Evolutionary conservation across 345 rosid genomes (phyloP), one percentile per base, ranked within the genome.

Genomic region (Syzygium jambos): DNA sequence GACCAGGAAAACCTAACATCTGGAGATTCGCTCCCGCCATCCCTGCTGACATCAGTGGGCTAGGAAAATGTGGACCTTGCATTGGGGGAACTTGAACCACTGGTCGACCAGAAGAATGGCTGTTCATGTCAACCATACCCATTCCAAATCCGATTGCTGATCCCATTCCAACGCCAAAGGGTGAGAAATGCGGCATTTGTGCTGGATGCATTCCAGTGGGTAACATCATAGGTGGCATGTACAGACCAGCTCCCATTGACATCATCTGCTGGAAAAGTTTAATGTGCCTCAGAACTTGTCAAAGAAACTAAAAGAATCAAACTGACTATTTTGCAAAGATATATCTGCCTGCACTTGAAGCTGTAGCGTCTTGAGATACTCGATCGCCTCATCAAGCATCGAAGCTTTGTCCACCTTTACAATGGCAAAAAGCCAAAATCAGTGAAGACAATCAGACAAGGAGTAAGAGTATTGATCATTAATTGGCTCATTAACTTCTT

Each of bases 301-400:
- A 80, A 59, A 19, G 90, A 73, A 73, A 73, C 49, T 43, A 78
- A 55, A 51, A 80, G 86, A 86, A 86, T 25, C 55, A 43, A 41
- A 88, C 49, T 57, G 27, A 85, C 87, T 78, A 87, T 43, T 68
- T 89, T 88, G 80, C 25, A 17, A 49, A 34, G 80, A 19, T 73
- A 11, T 68, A 73, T 73, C 80, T 73, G 93, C 99, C 95, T 97
- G 99, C 19, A 97, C 95, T 91, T 95, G 98, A 90, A 96, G 93
- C 90, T 96, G 98, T 63, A 97, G 99, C 29, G 95, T 91, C 93
- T 96, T 97, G 63, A 95, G 90, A 93, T 97, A 96, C 86, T 96
- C 98, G 30, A 97, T 97, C 51, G 98, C 99, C 93, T 97, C 98
- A 86, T 97, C 99, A 52, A 97, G 96, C 98, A 97, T 95, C 5